A percentile compares a stretch with the other conserved stretches of the same genome.
Evolutionary conservation across 2,329 filamentous ascomycete species (phyloP).

Genomic region (Alternaria ventricosa): DNA sequence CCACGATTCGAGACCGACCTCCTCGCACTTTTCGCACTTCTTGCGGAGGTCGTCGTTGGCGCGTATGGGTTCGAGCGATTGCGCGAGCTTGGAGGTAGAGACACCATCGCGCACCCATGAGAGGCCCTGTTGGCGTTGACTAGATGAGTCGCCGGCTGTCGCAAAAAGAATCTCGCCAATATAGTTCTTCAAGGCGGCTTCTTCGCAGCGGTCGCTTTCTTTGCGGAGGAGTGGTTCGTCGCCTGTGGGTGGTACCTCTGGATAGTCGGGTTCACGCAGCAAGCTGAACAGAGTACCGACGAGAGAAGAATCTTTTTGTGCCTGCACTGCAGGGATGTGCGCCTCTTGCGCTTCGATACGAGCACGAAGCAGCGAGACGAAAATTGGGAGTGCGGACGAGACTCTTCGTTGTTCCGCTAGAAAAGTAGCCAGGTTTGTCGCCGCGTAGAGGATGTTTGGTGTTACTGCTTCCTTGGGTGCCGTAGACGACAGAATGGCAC

Average conservation of each 20-base stretch:
- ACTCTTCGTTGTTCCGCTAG: constrained; percentile 73
- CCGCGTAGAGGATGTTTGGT: constrained; percentile 74
- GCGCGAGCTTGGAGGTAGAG: constrained; percentile 69
- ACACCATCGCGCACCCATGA: constrained; percentile 91
- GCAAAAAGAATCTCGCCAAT: constrained; percentile 93
- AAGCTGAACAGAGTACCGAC: constrained; percentile 38
- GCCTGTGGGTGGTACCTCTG: constrained; percentile 73
- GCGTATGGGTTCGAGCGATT: constrained; percentile 57
- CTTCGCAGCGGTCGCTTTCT: constrained; percentile 74
- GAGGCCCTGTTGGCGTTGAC: constrained; percentile 67
- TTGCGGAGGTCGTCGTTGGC: constrained; percentile 54
- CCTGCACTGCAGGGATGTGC: constrained; percentile 26
- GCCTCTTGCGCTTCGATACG: constrained; percentile 65
- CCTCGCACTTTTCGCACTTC: constrained; percentile 78
- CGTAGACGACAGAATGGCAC: constrained; percentile 65
- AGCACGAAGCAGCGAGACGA: constrained; percentile 82
- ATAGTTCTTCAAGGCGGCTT: constrained; percentile 85
- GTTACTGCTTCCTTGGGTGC: constrained; percentile 62
- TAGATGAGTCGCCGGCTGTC: constrained; percentile 55
- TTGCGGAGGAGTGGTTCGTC: constrained; percentile 70
- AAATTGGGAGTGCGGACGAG: constrained; percentile 76
- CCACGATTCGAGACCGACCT: constrained; percentile 82
- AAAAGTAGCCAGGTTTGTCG: constrained; percentile 80
- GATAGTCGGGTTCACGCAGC: constrained; percentile 66
- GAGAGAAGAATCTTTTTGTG: constrained; percentile 33